phyloP scores from a whole-genome alignment of 208 protist species.

The Leishmania braziliensis region DNA sequence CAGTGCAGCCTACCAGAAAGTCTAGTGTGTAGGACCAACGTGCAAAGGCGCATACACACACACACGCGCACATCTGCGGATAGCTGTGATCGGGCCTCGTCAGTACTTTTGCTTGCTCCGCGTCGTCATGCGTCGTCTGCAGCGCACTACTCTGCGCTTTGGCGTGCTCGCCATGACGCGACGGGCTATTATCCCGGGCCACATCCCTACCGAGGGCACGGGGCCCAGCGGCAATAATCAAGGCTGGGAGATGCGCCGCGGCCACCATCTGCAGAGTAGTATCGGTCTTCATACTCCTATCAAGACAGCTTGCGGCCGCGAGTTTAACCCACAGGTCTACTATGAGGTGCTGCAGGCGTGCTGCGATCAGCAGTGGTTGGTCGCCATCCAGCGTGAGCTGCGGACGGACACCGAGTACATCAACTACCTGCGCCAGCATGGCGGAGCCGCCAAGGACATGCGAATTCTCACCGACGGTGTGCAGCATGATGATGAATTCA shows the following conservation, averaged over 20 bases:
- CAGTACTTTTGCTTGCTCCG: not conserved
- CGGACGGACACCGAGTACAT: conserved; percentile 76
- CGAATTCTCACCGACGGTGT: conserved; percentile 59
- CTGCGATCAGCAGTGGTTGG: conserved; percentile 85
- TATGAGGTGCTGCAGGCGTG: conserved; percentile 87
- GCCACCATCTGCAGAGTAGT: conserved; percentile 80
- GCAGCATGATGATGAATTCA: conserved; percentile 83
- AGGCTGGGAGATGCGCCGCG: conserved; percentile 63
- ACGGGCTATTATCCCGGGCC: conserved; percentile 48
- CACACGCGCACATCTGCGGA: not conserved
- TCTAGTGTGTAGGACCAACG: not conserved
- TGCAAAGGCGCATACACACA: not conserved
- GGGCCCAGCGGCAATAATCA: conserved; percentile 8
- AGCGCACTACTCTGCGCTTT: conserved; percentile 5
- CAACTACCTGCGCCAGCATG: conserved; percentile 68
- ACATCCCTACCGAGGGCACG: conserved; percentile 51
- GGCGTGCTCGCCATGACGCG: conserved; percentile 10
- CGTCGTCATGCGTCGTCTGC: conserved; percentile 22
- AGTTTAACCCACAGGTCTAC: conserved; percentile 81
- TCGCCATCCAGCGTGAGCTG: conserved; percentile 82
- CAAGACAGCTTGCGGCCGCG: conserved; percentile 76
- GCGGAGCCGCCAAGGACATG: conserved; percentile 68
- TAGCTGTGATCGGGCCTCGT: not conserved
- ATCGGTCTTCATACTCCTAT: conserved; percentile 67
- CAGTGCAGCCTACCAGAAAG: not conserved